Percentiles rank a stretch among this genome's conserved stretches.
Conservation (phyloP, 768 basidiomycete species). For the Tricholoma saponaceum region DNA sequence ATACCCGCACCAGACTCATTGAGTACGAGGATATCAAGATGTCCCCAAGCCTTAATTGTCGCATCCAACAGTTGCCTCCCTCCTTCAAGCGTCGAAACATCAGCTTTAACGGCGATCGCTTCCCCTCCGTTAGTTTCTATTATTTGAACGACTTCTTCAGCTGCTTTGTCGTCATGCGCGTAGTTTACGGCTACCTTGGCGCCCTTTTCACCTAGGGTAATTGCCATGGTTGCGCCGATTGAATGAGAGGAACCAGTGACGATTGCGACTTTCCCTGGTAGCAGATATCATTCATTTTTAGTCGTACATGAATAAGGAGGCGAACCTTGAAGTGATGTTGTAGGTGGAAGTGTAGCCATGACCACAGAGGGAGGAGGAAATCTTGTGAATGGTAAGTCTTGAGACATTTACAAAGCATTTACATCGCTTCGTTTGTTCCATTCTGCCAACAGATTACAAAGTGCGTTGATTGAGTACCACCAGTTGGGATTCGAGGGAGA, state of each 20-base stretch:
- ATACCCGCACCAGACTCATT: conserved; percentile 59
- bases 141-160: conserved; percentile 41
- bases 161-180: conserved; percentile 34
- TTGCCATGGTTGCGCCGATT: conserved; percentile 55
- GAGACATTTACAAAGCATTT: too few species aligned
- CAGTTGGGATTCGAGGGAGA: too few species aligned
- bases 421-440: too few species aligned
- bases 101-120: conserved; percentile 49
- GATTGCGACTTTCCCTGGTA: conserved; percentile 55
- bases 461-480: too few species aligned
- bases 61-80: conserved; percentile 45
- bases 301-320: too few species aligned
- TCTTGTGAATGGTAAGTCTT: too few species aligned
- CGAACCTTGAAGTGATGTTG: too few species aligned
- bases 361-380: too few species aligned
- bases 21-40: conserved; percentile 54
- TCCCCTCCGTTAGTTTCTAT: conserved; percentile 43
- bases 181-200: conserved; percentile 57
- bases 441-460: too few species aligned
- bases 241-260: conserved; percentile 59
- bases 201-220: conserved; percentile 48
- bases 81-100: conserved; percentile 46
- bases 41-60: conserved; percentile 44
- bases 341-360: too few species aligned
- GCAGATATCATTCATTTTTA: too few species aligned